phyloP scores from a whole-genome alignment of 495 filamentous ascomycete species.

The Xylaria cubensis region DNA sequence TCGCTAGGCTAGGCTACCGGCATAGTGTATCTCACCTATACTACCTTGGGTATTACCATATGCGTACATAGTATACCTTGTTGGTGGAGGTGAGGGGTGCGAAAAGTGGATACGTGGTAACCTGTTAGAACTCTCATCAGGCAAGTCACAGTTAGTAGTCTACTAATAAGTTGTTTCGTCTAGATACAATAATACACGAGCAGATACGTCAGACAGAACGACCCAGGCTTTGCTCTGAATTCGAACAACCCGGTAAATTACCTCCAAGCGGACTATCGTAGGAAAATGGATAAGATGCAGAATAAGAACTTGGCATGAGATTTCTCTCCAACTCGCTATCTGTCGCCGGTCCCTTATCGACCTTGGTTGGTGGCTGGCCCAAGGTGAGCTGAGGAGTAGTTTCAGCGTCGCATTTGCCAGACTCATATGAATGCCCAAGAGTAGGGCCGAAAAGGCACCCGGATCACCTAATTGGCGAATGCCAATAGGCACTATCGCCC shows the following conservation, averaged over 20 bases:
- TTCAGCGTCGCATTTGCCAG: conserved; percentile 9
- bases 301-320: not conserved
- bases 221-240: not conserved
- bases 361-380: conserved; percentile 7
- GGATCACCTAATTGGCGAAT: conserved; percentile 17
- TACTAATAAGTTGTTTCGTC: not conserved
- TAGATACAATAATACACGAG: not conserved
- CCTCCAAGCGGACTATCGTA: not conserved
- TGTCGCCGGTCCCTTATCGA: conserved; percentile 15
- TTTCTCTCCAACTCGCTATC: not conserved
- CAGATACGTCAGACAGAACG: not conserved
- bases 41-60: conserved; percentile 6
- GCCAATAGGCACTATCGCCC: not conserved
- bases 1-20: conserved; percentile 13
- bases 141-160: not conserved
- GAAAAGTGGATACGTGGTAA: not conserved
- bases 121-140: not conserved
- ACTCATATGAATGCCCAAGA: conserved; percentile 19
- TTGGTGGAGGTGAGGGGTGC: conserved; percentile 17
- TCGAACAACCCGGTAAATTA: not conserved
- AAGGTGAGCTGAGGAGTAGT: conserved; percentile 18
- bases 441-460: conserved; percentile 22
- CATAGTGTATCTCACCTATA: not conserved
- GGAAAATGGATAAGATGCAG: not conserved
- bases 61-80: not conserved